Percentiles rank a stretch among this genome's conserved stretches.
Evolutionary conservation across 176 grass and related monocot species (phyloP).

Genomic region (Coix lacrymajobi): DNA sequence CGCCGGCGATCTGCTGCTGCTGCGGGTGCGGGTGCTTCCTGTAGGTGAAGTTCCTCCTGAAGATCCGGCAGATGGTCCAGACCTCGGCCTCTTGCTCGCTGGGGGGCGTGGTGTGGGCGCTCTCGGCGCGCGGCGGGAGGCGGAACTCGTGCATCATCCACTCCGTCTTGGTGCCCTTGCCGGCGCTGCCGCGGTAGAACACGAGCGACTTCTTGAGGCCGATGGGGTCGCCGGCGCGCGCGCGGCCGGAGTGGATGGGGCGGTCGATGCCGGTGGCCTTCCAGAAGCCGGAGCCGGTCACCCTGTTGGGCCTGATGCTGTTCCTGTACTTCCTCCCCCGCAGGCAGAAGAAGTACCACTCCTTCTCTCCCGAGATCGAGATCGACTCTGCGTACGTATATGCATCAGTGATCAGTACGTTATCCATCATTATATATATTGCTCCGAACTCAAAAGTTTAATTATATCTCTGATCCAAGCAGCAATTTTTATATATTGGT

Average conservation of each 20-base stretch:
- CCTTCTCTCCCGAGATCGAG: conserved; percentile 49
- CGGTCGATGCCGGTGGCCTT: conserved; percentile 93
- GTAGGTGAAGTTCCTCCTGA: conserved; percentile 51
- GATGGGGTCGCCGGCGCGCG: conserved; percentile 32
- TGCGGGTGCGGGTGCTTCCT: conserved; percentile 49
- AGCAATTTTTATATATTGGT: background rate
- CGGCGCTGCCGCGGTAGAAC: conserved; percentile 73
- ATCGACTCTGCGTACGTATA: conserved; percentile 31
- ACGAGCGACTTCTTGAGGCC: conserved; percentile 94
- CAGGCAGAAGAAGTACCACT: conserved; percentile 85
- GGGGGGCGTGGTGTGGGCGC: background rate
- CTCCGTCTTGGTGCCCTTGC: conserved; percentile 84
- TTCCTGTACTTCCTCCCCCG: conserved; percentile 88
- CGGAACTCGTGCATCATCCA: conserved; percentile 99
- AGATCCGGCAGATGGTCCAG: conserved; percentile 91
- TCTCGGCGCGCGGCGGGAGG: conserved; percentile 20
- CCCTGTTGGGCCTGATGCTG: conserved; percentile 79
- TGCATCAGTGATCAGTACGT: background rate
- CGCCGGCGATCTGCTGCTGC: conserved; percentile 18
- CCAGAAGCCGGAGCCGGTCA: conserved; percentile 80
- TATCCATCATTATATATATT: background rate
- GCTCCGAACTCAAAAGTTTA: background rate
- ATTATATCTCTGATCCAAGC: background rate
- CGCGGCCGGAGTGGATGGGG: conserved; percentile 38
- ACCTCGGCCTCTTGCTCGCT: conserved; percentile 75